Evolutionary conservation across 1,284 basidiomycete genomes (phyloP).

Genomic region (Sporisorium exsertum): DNA sequence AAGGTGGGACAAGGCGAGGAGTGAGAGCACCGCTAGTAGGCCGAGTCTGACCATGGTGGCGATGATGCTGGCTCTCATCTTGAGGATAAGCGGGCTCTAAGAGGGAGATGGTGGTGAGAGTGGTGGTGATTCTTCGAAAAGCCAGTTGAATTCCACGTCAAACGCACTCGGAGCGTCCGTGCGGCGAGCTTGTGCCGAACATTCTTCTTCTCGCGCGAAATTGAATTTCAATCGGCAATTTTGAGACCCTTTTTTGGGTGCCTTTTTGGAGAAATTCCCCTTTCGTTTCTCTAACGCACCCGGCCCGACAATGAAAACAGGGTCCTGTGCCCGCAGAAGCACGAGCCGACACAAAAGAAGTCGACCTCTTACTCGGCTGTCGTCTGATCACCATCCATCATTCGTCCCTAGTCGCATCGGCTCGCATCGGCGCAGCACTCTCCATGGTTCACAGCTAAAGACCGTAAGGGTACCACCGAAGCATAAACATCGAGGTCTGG

Average conservation of each 20-base stretch:
- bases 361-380: background rate
- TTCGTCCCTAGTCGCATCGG: background rate
- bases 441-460: background rate
- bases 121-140: background rate
- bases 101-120: background rate
- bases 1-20: constrained; percentile 19
- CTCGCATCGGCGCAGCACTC: background rate
- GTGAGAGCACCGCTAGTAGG: constrained; percentile 18
- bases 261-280: too few relatives aligned
- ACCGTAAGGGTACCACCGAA: background rate
- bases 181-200: background rate
- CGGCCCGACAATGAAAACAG: too few relatives aligned
- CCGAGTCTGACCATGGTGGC: constrained; percentile 14
- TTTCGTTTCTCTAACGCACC: too few relatives aligned
- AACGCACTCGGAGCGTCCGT: constrained; percentile 22
- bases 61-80: constrained; percentile 15
- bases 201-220: constrained; percentile 33
- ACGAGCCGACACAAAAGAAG: background rate
- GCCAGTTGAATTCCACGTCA: constrained; percentile 21
- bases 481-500: background rate
- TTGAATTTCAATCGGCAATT: background rate
- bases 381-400: background rate
- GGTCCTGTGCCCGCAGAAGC: background rate
- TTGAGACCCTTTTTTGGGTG: background rate
- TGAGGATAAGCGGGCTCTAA: background rate